These are phyloP conservation scores for Ogataea nakhonphanomensis DNA, from an alignment of 805 yeast genomes.

Conservation along the genomic window DNA sequence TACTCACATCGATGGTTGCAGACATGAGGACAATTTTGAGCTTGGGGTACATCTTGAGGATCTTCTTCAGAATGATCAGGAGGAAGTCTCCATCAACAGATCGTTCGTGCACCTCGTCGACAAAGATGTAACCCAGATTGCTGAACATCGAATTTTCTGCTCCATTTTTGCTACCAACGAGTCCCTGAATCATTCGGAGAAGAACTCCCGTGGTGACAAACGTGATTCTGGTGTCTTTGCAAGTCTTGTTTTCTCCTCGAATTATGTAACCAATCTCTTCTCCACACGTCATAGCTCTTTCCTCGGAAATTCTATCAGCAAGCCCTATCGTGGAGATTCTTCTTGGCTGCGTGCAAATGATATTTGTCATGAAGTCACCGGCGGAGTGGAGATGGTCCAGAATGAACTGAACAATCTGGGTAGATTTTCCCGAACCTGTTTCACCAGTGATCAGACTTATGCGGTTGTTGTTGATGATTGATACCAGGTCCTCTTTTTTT, in stretches of 20 bases:
- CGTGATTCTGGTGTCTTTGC: conserved; percentile 62
- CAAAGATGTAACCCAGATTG: conserved; percentile 64
- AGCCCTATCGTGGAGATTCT: conserved; percentile 93
- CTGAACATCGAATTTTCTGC: conserved; percentile 40
- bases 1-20: conserved; percentile 78
- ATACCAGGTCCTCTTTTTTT: conserved; percentile 52
- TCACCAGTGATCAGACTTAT: conserved; percentile 89
- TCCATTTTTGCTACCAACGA: conserved; percentile 27
- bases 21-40: conserved; percentile 82
- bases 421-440: conserved; percentile 96
- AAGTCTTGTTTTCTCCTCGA: conserved; percentile 79
- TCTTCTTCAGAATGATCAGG: conserved; percentile 67
- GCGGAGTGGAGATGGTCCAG: conserved; percentile 58
- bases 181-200: conserved; percentile 72
- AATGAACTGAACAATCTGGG: conserved; percentile 89
- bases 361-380: conserved; percentile 51
- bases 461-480: conserved; percentile 52
- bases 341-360: conserved; percentile 92
- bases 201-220: conserved; percentile 93
- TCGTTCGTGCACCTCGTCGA: conserved; percentile 97
- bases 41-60: conserved; percentile 47
- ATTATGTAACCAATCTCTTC: conserved; percentile 84
- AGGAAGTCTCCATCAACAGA: conserved; percentile 88
- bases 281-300: conserved; percentile 63
- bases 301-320: conserved; percentile 89